Evolutionary conservation across 805 yeast species (phyloP).

Genomic region (Cyberlindnera americana): DNA sequence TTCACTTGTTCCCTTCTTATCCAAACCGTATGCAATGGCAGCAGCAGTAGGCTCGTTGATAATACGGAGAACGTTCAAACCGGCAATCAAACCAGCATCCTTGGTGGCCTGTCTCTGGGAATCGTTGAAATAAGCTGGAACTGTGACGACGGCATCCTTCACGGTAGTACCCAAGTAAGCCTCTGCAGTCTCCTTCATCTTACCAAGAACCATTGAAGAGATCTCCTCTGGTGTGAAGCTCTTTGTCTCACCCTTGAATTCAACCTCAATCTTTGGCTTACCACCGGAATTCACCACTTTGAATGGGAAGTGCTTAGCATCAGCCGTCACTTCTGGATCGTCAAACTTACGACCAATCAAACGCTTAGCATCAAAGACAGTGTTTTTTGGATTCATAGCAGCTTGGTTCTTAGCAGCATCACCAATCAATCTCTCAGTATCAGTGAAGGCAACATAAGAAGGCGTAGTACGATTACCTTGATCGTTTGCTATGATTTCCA

Average conservation of each 20-base stretch:
- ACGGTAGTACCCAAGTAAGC: conserved; percentile 48
- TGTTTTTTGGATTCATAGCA: conserved; percentile 70
- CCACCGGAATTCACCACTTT: conserved; percentile 65
- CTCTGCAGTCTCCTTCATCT: conserved; percentile 67
- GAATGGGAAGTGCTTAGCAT: conserved; percentile 61
- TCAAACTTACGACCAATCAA: conserved; percentile 70
- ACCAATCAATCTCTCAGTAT: conserved; percentile 49
- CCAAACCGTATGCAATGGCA: conserved; percentile 96
- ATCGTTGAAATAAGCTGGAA: conserved; percentile 96
- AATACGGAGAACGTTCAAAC: conserved; percentile 89
- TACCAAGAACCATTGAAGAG: conserved; percentile 60
- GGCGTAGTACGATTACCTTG: conserved; percentile 99
- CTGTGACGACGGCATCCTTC: conserved; percentile 80
- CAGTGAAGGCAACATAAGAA: conserved; percentile 71
- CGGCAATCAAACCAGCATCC: conserved; percentile 96
- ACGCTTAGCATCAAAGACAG: conserved; percentile 80
- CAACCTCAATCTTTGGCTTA: conserved; percentile 85
- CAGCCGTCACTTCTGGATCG: conserved; percentile 71
- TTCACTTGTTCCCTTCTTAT: conserved; percentile 61
- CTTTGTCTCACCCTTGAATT: conserved; percentile 82
- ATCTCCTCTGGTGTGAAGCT: conserved; percentile 68
- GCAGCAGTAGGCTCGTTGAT: conserved; percentile 98
- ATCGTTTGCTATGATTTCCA: conserved; percentile 93
- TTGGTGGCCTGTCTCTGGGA: conserved; percentile 98
- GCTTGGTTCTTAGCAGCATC: conserved; percentile 77